Evolutionary conservation across 192 early-diverging fungal species (phyloP).

Genomic region (Geosiphon pyriformis): DNA sequence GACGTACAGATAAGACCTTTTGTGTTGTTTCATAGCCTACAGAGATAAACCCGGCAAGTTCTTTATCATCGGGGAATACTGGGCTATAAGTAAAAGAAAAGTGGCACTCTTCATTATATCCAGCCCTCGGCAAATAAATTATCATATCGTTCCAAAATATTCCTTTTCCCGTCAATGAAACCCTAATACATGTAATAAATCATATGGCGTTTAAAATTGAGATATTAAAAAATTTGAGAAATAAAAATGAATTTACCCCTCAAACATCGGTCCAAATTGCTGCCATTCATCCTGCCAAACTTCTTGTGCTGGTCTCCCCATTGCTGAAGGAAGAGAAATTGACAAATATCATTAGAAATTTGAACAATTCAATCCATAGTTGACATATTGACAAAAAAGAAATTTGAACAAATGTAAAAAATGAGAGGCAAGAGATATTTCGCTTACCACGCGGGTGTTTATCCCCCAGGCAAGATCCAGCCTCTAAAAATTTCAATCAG

Average conservation of each 20-base stretch:
- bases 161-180: background rate
- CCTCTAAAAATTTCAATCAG: too few relatives aligned
- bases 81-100: slow-evolving; percentile 33
- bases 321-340: too few relatives aligned
- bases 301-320: slow-evolving; percentile 26
- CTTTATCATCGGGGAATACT: slow-evolving; percentile 25
- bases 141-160: background rate
- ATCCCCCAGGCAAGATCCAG: slow-evolving; percentile 31
- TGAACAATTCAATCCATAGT: too few relatives aligned
- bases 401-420: too few relatives aligned
- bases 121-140: slow-evolving; percentile 10
- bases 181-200: too few relatives aligned
- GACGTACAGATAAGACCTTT: slow-evolving; percentile 26
- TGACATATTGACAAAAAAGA: too few relatives aligned
- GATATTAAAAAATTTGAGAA: too few relatives aligned
- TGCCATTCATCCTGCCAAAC: slow-evolving; percentile 32
- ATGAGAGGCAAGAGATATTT: background rate
- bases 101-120: slow-evolving; percentile 34
- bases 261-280: slow-evolving; percentile 21
- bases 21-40: slow-evolving; percentile 30
- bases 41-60: slow-evolving; percentile 26
- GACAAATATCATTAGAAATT: too few relatives aligned
- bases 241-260: too few relatives aligned
- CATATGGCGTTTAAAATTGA: too few relatives aligned
- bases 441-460: slow-evolving; percentile 34